A percentile compares a stretch with the other conserved stretches of the same genome.
phyloP scores from a whole-genome alignment of 208 protist genomes.

The Novymonas esmeraldas region DNA sequence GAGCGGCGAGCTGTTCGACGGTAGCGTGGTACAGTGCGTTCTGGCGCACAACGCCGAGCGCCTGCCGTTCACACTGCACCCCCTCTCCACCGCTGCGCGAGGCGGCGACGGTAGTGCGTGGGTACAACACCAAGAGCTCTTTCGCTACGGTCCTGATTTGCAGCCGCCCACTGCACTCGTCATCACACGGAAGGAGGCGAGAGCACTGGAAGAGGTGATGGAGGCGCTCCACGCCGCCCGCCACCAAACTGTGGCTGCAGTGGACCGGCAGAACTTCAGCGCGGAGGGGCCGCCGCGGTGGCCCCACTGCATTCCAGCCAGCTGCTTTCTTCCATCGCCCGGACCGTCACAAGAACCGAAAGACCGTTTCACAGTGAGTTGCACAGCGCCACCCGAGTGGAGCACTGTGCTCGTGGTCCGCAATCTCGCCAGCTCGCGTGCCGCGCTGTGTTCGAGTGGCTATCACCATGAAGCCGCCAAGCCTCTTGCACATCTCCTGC shows the following conservation, averaged over 20 bases:
- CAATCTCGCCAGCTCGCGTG: conserved; percentile 21
- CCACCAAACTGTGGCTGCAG: background rate
- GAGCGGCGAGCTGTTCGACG: conserved; percentile 71
- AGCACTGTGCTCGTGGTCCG: conserved; percentile 56
- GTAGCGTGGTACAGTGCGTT: conserved; percentile 59
- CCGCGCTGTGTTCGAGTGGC: conserved; percentile 24
- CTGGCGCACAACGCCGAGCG: conserved; percentile 23
- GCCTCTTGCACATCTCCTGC: conserved; percentile 41
- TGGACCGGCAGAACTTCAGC: background rate
- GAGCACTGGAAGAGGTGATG: background rate
- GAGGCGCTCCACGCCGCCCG: conserved; percentile 8
- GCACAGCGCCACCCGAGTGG: conserved; percentile 8
- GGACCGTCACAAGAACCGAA: no score
- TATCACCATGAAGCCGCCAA: conserved; percentile 21
- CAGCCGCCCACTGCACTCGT: conserved; percentile 6
- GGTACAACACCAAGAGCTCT: conserved; percentile 4
- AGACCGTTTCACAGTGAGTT: no score
- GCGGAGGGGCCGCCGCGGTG: background rate
- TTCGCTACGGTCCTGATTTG: conserved; percentile 14
- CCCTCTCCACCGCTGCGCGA: background rate
- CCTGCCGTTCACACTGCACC: conserved; percentile 14
- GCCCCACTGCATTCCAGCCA: background rate
- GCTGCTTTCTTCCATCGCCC: background rate
- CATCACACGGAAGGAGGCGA: conserved; percentile 3
- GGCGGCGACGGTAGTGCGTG: background rate